Evolutionary conservation across 1,284 basidiomycete genomes (phyloP), one percentile per base, ranked within the genome.

Genomic region (Cryptococcus hybrid): DNA sequence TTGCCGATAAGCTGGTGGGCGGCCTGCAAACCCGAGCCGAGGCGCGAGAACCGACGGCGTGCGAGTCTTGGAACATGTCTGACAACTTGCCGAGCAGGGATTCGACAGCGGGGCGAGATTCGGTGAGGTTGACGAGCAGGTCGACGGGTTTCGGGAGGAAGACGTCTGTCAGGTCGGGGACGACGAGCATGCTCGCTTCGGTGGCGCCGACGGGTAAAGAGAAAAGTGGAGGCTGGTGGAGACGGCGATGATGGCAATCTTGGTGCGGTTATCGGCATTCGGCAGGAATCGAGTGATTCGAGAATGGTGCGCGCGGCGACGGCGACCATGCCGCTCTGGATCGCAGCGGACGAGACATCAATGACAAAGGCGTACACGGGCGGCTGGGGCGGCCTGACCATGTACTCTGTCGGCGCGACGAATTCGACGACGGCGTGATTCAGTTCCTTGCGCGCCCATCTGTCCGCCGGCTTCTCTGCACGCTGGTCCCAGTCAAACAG

Each of bases 361-460:
- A 99, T 90, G 69, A 99, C 84, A 82, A 99, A 98, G 55, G 95
- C 86, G 79, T 97, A 98, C 54, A 96, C 91, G 12, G 94, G 92
- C 9, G 96, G 92, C 78, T 98, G 96, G 44, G 96, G 96, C 13
- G 96, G 90, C 63, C 96, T 89, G 36, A 83, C 93, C 95, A 99
- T 98, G 80, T 99, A 99, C 80, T 99, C 96, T 1, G 94, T 95
- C 7, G 96, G 95, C 3, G 96, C 96, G 59, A 99, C 89, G 72
- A 89, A 99, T 78, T 99, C 96, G 59, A 99, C 92, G 15, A 90
- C 90, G 50, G 87, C 85, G 76, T 92, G 86, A 74, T 96, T 98
- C 60, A 99, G 83, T 80, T 99, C 96, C 6, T 90, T 86, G 61
- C 96, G 87, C 49, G 86, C 81, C 92, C 95, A 99, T 58, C 96